phyloP scores from a whole-genome alignment of 139 green algal species.

The Tetratostichococcus sp. region DNA sequence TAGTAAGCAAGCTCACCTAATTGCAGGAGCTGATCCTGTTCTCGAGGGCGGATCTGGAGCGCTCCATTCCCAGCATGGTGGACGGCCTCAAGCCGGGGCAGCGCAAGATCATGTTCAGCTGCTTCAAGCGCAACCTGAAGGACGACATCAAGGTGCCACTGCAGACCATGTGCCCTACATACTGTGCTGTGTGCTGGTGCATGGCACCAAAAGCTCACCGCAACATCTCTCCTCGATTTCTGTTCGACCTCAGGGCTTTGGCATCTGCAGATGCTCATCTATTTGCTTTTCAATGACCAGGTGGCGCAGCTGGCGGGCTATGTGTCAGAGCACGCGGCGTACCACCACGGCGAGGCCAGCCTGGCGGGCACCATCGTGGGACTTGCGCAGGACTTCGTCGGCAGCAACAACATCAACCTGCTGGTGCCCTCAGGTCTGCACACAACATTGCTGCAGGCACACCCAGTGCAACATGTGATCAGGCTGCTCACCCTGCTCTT shows the following conservation, averaged over 20 bases:
- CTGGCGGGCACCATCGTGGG: conserved; percentile 84
- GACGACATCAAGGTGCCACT: conserved; percentile 83
- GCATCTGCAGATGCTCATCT: no score
- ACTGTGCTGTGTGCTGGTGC: no score
- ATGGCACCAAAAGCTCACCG: not conserved
- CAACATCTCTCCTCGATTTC: no score
- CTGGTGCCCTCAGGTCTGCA: conserved; percentile 65
- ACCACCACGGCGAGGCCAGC: conserved; percentile 95
- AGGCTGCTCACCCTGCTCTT: not conserved
- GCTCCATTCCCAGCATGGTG: conserved; percentile 94
- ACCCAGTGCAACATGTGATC: not conserved
- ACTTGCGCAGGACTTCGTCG: conserved; percentile 93
- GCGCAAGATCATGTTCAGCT: conserved; percentile 97
- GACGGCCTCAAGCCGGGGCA: conserved; percentile 98
- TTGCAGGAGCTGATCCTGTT: conserved; percentile 91
- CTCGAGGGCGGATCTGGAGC: conserved; percentile 86
- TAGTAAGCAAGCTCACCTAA: no score
- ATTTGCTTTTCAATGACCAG: no score
- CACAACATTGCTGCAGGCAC: not conserved
- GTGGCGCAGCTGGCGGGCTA: conserved; percentile 95
- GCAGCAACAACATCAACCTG: conserved; percentile 98
- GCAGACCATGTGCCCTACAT: no score
- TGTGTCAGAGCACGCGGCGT: conserved; percentile 95
- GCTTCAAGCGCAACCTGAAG: conserved; percentile 96
- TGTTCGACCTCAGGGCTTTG: no score